Evolutionary conservation across 768 basidiomycete species (phyloP).

Genomic region (Suillus occidentalis): DNA sequence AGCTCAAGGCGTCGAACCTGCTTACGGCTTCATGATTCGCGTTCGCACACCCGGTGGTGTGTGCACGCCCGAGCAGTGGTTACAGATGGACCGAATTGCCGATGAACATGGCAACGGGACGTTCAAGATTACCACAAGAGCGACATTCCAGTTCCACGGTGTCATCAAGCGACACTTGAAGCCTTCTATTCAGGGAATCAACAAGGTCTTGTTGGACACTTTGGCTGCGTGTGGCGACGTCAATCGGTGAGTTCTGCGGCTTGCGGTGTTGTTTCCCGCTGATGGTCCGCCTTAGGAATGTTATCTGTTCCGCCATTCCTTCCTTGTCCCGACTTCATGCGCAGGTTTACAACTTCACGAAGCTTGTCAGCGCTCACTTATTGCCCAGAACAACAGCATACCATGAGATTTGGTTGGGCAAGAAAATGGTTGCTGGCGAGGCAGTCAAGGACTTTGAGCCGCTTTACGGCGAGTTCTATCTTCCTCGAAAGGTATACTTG

Average conservation of each 20-base stretch:
- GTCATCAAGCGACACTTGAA: slow-evolving; percentile 97
- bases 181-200: slow-evolving; percentile 95
- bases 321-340: slow-evolving; percentile 82
- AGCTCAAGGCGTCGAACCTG: slow-evolving; percentile 90
- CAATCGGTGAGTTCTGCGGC: slow-evolving; percentile 60
- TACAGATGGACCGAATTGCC: slow-evolving; percentile 93
- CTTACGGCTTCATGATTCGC: slow-evolving; percentile 98
- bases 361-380: slow-evolving; percentile 79
- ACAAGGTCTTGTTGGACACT: slow-evolving; percentile 86
- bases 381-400: slow-evolving; percentile 92
- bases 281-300: slow-evolving; percentile 56
- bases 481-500: slow-evolving; percentile 81
- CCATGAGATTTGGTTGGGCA: slow-evolving; percentile 99
- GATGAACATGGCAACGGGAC: slow-evolving; percentile 93
- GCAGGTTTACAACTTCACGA: slow-evolving; percentile 82
- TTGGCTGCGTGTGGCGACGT: slow-evolving; percentile 99
- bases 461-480: slow-evolving; percentile 95
- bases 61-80: slow-evolving; percentile 89
- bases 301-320: slow-evolving; percentile 90
- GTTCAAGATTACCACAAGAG: slow-evolving; percentile 95
- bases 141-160: slow-evolving; percentile 99
- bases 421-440: slow-evolving; percentile 93
- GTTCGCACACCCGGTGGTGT: slow-evolving; percentile 96
- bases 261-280: slow-evolving; percentile 4
- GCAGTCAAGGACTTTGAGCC: slow-evolving; percentile 95